These are phyloP conservation scores for Vicia villosa DNA, from an alignment of 306 rosid genomes.

Conservation along the genomic window DNA sequence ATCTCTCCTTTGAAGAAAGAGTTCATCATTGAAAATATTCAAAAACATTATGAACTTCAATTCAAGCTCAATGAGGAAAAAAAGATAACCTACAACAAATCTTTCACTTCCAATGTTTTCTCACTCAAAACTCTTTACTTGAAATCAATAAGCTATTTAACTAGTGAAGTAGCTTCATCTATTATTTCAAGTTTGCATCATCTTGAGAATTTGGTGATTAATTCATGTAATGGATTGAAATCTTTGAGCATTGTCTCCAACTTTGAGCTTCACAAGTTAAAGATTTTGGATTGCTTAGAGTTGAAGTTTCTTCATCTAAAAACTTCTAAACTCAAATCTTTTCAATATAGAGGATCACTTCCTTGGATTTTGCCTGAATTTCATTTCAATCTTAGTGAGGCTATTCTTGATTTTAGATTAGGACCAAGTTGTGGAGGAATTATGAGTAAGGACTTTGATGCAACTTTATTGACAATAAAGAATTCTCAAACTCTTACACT, in stretches of 20 bases:
- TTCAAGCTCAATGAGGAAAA: conserved; percentile 43
- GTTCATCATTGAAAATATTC: conserved; percentile 12
- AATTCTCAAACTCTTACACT: conserved; percentile 64
- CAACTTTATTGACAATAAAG: conserved; percentile 67
- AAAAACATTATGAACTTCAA: conserved; percentile 43
- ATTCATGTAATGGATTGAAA: conserved; percentile 59
- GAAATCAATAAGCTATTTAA: conserved; percentile 56
- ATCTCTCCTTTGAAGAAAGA: conserved; percentile 50
- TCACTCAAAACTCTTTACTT: conserved; percentile 61
- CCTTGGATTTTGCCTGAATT: conserved; percentile 56
- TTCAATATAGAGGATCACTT: conserved; percentile 57
- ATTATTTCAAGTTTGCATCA: conserved; percentile 51
- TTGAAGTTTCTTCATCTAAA: conserved; percentile 53
- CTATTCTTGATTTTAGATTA: conserved; percentile 72
- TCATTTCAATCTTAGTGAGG: conserved; percentile 71
- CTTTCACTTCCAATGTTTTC: conserved; percentile 42
- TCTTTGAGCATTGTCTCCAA: conserved; percentile 50
- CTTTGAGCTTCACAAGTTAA: conserved; percentile 53
- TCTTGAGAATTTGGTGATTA: conserved; percentile 65
- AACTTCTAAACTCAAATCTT: conserved; percentile 55
- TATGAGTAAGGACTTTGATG: conserved; percentile 57
- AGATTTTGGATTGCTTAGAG: conserved; percentile 61
- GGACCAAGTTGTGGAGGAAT: conserved; percentile 45
- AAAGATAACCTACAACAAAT: conserved; percentile 17
- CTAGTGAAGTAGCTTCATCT: conserved; percentile 53